These are phyloP conservation scores for Vickermania ingenoplastis DNA, from an alignment of 208 protist genomes.

Conservation along the genomic window DNA sequence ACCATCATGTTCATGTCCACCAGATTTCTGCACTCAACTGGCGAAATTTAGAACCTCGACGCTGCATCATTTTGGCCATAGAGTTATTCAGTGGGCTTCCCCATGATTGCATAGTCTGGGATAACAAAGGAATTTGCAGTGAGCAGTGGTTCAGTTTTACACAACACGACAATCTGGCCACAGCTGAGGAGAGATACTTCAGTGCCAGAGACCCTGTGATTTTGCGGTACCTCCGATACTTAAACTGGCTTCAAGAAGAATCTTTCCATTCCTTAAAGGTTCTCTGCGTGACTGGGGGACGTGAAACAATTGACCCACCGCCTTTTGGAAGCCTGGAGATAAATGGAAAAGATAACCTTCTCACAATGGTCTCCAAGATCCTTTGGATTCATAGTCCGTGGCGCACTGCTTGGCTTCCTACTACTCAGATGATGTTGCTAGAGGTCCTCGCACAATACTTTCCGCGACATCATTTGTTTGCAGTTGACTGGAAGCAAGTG, in stretches of 20 bases:
- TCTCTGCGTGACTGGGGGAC: conserved; percentile 66
- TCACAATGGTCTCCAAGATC: conserved; percentile 52
- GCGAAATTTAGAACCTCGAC: conserved; percentile 54
- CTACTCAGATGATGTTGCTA: conserved; percentile 66
- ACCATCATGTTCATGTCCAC: conserved; percentile 70
- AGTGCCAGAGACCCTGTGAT: conserved; percentile 59
- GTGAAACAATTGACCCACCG: conserved; percentile 62
- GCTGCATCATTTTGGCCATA: conserved; percentile 67
- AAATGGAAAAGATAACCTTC: conserved; percentile 35
- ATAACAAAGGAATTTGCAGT: conserved; percentile 55
- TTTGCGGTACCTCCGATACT: conserved; percentile 77
- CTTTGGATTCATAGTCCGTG: conserved; percentile 64
- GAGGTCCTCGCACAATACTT: conserved; percentile 69
- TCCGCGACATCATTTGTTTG: conserved; percentile 73
- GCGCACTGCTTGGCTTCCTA: conserved; percentile 69
- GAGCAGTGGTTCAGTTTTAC: conserved; percentile 80
- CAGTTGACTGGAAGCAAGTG: conserved; percentile 61
- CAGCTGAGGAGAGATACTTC: conserved; percentile 58
- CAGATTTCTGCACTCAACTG: conserved; percentile 78
- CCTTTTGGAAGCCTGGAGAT: conserved; percentile 43
- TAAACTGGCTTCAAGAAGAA: conserved; percentile 84
- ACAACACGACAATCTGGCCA: conserved; percentile 71
- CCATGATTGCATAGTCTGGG: conserved; percentile 78
- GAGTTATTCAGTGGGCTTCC: conserved; percentile 77
- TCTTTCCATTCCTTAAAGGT: conserved; percentile 78